Evolutionary conservation across 2,329 filamentous ascomycete genomes (phyloP), one percentile per base, ranked within the genome.

Genomic region (Scedosporium boydii): DNA sequence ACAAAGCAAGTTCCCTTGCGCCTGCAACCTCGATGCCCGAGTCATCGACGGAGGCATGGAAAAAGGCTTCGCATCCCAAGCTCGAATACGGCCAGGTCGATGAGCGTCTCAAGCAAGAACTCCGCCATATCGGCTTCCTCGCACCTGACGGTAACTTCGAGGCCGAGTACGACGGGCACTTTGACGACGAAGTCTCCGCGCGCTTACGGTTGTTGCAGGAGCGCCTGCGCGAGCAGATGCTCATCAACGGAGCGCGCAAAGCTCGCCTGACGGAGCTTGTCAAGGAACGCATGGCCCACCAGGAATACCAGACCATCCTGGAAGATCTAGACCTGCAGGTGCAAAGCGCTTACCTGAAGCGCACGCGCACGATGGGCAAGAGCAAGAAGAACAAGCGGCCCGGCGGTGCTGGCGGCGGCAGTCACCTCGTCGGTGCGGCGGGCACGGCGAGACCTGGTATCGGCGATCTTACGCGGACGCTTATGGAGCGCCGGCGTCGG

Each of bases 271-370:
- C 91, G 1, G 93, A 97, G 44, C 82, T 97, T 29, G 91, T 95
- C 6, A 89, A 92, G 68, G 93, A 96, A 72, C 87, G 91, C 67
- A 93, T 99, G 85, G 95, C 95, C 0, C 88, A 95, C 76, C 95
- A 99, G 72, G 95, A 99, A 73, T 99, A 96, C 78, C 89, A 88
- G 73, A 97, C 92, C 62, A 99, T 99, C 68, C 88, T 96, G 59
- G 95, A 99, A 72, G 95, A 99, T 73, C 86, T 99, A 23, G 95
- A 99, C 78, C 87, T 87, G 51, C 95, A 98, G 72, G 92, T 98
- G 51, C 93, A 98, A 71, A 88, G 91, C 60, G 93, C 95, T 3
- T 99, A 98, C 71, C 86, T 96, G 55, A 99, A 99, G 78, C 89
- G 95, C 26, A 98, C 93, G 29, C 87, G 95, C 57, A 96, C 91